Conservation (phyloP, 805 yeast genomes). For the Suhomyces xylopsoci region DNA sequence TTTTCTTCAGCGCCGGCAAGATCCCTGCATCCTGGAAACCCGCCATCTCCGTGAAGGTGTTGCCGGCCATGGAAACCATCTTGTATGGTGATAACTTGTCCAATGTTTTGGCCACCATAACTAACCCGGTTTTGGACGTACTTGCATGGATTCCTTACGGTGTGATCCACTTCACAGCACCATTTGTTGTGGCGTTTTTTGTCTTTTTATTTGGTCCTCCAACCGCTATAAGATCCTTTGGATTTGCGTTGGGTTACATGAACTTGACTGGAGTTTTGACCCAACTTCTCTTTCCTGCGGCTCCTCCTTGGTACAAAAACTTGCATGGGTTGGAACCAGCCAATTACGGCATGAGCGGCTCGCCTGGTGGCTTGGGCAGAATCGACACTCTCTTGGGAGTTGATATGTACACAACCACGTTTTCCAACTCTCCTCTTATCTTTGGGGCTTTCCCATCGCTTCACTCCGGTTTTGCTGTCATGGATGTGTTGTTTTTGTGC, state of each 20-base stretch:
- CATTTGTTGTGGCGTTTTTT: constrained; percentile 78
- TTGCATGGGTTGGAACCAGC: constrained; percentile 87
- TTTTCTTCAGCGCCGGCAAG: constrained; percentile 73
- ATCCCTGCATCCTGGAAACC: constrained; percentile 78
- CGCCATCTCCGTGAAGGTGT: constrained; percentile 80
- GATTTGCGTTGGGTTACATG: constrained; percentile 93
- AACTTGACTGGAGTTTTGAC: constrained; percentile 79
- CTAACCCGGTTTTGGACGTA: constrained; percentile 66
- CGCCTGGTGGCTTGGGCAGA: constrained; percentile 92
- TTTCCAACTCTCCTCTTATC: constrained; percentile 83
- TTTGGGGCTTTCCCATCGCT: constrained; percentile 88
- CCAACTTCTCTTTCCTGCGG: constrained; percentile 85
- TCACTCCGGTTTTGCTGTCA: constrained; percentile 91
- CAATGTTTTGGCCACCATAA: constrained; percentile 73
- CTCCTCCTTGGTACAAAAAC: constrained; percentile 96
- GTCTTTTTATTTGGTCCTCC: constrained; percentile 92
- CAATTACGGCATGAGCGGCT: constrained; percentile 84
- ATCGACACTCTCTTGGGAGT: constrained; percentile 77
- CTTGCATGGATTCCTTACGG: constrained; percentile 97
- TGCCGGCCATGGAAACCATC: constrained; percentile 90
- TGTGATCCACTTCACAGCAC: constrained; percentile 81
- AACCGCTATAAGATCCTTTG: constrained; percentile 74
- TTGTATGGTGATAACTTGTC: constrained; percentile 88
- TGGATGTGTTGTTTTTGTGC: constrained; percentile 84
- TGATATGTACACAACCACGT: constrained; percentile 79